phyloP scores from a whole-genome alignment of 2,329 filamentous ascomycete species.

The Aspergillaceae sp. region DNA sequence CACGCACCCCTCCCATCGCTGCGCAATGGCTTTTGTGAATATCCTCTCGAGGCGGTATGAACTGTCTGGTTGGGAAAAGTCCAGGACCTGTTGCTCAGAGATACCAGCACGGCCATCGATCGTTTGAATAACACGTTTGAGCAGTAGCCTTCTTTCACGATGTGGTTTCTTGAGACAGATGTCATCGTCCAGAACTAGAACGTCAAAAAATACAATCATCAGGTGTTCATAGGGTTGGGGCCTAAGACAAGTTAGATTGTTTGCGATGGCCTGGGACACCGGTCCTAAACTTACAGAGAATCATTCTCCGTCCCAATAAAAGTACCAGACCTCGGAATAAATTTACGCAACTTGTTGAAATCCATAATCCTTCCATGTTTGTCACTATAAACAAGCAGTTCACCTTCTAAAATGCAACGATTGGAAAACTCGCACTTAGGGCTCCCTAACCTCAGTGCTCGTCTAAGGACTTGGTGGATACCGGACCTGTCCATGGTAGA shows the following conservation, averaged over 20 bases:
- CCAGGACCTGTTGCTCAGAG: conserved; percentile 57
- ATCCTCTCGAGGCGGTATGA: conserved; percentile 49
- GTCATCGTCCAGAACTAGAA: conserved; percentile 50
- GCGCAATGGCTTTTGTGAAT: conserved; percentile 59
- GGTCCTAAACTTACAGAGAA: conserved; percentile 47
- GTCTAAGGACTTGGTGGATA: conserved; percentile 55
- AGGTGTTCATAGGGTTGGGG: conserved; percentile 48
- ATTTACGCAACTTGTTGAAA: conserved; percentile 76
- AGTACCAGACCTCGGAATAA: conserved; percentile 63
- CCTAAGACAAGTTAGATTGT: conserved; percentile 19
- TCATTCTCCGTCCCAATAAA: conserved; percentile 61
- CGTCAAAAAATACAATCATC: conserved; percentile 54
- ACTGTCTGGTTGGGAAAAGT: conserved; percentile 51
- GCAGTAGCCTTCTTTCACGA: conserved; percentile 37
- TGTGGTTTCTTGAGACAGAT: conserved; percentile 41
- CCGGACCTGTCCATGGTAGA: conserved; percentile 62
- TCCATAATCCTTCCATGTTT: conserved; percentile 56
- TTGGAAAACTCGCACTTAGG: conserved; percentile 50
- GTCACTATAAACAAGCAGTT: conserved; percentile 70
- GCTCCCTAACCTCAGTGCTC: conserved; percentile 55
- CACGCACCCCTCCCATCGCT: conserved; percentile 68
- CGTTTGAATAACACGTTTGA: conserved; percentile 48
- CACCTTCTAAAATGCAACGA: conserved; percentile 73
- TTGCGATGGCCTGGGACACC: too few relatives aligned
- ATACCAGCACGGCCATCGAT: conserved; percentile 58